Base-by-base conservation (phyloP, 2,329 filamentous ascomycete species). In the Mariannaea sp. region DNA sequence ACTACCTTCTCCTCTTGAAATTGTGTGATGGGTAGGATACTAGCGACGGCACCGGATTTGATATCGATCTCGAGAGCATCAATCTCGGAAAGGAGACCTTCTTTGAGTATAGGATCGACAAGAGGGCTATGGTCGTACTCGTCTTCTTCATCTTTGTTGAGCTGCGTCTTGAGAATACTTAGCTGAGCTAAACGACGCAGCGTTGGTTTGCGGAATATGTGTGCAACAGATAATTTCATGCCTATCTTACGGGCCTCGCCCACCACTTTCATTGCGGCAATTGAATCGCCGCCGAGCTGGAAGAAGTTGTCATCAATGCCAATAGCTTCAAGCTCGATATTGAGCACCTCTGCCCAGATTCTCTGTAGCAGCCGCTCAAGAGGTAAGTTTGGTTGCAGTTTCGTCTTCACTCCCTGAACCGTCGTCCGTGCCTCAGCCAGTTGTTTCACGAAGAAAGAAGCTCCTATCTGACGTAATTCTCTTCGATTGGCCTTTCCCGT, bases 231-330 rank as follows among this genome's bases (percentile, higher is more conserved):
- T 2, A 64, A 4, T 3, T 40, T 20, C 5, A 62, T 45, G 7
- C 54, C 52, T 7, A 49, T 14, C 10, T 49, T 47, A 3, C 56
- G 56, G 5, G 49, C 52, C 7, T 51, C 47, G 2, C 39, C 54
- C 3, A 57, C 77, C 4, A 82, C 60, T 48, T 74, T 77, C 74
- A 81, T 83, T 0, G 78, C 77, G 0, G 71, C 59, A 3, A 81
- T 73, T 0, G 78, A 80, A 58, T 80, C 76, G n/a, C 79, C 79
- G n/a, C 79, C 78, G 0, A 79, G 70, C 0, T 69, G 70, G 68
- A 80, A 78, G 63, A 81, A 81, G 63, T 74, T 77, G 55, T 79
- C 74, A 4, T 76, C 71, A 1, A 71, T 53, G 3, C 71, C 71
- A 14, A 79, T 73, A 4, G 62, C 54, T 1, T 70, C 61, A 13